These are phyloP conservation scores for Oryza glumipatula DNA, from an alignment of 176 grass and related monocot genomes.

Conservation along the genomic window DNA sequence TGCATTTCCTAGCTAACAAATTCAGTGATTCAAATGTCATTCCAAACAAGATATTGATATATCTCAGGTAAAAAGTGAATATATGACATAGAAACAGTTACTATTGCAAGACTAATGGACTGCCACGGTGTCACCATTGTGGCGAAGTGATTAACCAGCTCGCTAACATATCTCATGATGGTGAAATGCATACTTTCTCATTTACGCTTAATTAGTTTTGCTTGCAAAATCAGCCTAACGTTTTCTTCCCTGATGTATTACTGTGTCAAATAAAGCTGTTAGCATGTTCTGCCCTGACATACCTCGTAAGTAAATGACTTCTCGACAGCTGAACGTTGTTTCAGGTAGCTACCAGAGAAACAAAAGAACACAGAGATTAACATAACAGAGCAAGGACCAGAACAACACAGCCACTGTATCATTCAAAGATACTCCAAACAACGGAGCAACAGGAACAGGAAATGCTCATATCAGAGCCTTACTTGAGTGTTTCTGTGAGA, in stretches of 20 bases:
- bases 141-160: neutral
- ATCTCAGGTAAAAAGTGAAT: neutral
- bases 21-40: neutral
- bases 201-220: neutral
- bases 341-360: conserved; percentile 68
- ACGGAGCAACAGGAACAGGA: neutral
- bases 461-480: conserved; percentile 27
- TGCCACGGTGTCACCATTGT: neutral
- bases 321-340: conserved; percentile 57
- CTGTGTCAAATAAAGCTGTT: neutral
- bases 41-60: neutral
- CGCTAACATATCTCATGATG: neutral
- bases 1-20: neutral
- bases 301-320: conserved; percentile 95
- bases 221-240: neutral
- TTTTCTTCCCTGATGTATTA: neutral
- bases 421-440: neutral
- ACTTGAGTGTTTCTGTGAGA: conserved; percentile 80
- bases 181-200: neutral
- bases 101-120: neutral
- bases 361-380: conserved; percentile 24
- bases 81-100: neutral
- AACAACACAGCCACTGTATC: neutral
- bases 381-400: neutral
- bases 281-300: conserved; percentile 29